These are phyloP conservation scores for Clathrospora elynae DNA, from an alignment of 2,329 filamentous ascomycete species.

Conservation along the genomic window DNA sequence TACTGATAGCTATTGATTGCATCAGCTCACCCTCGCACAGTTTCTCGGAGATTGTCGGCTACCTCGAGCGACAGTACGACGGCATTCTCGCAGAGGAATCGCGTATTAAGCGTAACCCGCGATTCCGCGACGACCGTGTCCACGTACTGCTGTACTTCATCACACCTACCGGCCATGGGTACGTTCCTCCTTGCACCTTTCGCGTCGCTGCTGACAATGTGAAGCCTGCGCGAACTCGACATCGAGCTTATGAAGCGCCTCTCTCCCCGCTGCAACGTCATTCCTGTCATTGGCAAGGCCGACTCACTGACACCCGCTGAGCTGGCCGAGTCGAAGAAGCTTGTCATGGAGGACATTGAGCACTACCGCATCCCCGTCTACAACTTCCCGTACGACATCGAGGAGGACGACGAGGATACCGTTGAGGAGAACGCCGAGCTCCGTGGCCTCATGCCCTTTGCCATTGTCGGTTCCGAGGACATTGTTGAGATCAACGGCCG, in stretches of 20 bases:
- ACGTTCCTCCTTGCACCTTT: conserved; percentile 43
- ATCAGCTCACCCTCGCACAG: conserved; percentile 55
- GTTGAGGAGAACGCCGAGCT: conserved; percentile 99
- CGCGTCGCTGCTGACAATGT: conserved; percentile 20
- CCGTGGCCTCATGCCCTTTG: conserved; percentile 96
- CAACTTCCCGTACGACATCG: conserved; percentile 99
- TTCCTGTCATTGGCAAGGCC: conserved; percentile 97
- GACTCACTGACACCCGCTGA: conserved; percentile 96
- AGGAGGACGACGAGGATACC: conserved; percentile 98
- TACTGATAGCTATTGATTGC: background rate
- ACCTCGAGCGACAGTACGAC: conserved; percentile 98
- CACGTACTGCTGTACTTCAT: conserved; percentile 99
- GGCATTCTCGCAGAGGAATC: conserved; percentile 99
- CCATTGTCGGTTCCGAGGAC: conserved; percentile 97
- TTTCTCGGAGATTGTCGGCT: conserved; percentile 97
- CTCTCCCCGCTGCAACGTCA: conserved; percentile 96
- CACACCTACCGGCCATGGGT: conserved; percentile 95
- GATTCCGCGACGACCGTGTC: conserved; percentile 98
- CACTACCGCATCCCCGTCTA: conserved; percentile 99
- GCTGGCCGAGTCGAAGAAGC: conserved; percentile 98
- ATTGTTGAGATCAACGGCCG: conserved; percentile 91
- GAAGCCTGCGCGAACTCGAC: conserved; percentile 93
- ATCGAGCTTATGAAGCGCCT: conserved; percentile 99
- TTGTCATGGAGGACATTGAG: conserved; percentile 99
- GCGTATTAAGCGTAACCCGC: conserved; percentile 99